Evolutionary conservation across 768 basidiomycete species (phyloP), one percentile per base, ranked within the genome.

Genomic region (Amanita thiersii): DNA sequence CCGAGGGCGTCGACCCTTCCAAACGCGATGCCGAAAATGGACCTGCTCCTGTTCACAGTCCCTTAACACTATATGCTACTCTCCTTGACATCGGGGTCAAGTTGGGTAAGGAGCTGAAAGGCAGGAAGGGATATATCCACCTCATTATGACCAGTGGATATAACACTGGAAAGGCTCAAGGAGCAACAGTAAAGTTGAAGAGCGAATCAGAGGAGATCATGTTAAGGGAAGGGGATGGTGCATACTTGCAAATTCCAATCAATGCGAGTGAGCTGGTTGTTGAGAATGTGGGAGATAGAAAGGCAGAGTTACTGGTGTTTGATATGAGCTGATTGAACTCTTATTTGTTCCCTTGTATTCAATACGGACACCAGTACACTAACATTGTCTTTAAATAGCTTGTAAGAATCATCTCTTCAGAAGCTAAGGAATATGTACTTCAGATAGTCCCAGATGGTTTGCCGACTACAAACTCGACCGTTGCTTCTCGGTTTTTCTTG

Each of bases 171-270:
- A 53, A 60, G 21, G 70, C 79, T 0, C 60, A 52, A 1, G 89
- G 87, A 0, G 79, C 76, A 0, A 62, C 59, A 14, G 58, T 94
- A 36, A 73, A 62, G 47, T 55, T 93, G 9, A 51, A 58, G 1
- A 65, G 60, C 12, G 57, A 56, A 0, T 63, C 56, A 2, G 64
- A 63, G 8, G 60, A 73, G 44, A 44, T 78, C 3, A 77, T 72
- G 28, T 59, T 94, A 40, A 73, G 74, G 23, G 93, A 97, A 52
- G 93, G 93, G 0, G 93, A 97, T 53, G 91, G 89, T 0, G 79
- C 81, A 9, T 97, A 91, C 59, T 57, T 94, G 33, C 51, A 61
- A 34, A 68, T 73, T 1, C 73, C 64, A 1, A 59, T 64, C 0
- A 68, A 63, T 0, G 68, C 73, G 15, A 64, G 57, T 41, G 36